Percentiles rank a stretch among this genome's conserved stretches.
These are phyloP conservation scores for Podila verticillata DNA, from an alignment of 192 early-diverging fungal species.

Conservation along the genomic window DNA sequence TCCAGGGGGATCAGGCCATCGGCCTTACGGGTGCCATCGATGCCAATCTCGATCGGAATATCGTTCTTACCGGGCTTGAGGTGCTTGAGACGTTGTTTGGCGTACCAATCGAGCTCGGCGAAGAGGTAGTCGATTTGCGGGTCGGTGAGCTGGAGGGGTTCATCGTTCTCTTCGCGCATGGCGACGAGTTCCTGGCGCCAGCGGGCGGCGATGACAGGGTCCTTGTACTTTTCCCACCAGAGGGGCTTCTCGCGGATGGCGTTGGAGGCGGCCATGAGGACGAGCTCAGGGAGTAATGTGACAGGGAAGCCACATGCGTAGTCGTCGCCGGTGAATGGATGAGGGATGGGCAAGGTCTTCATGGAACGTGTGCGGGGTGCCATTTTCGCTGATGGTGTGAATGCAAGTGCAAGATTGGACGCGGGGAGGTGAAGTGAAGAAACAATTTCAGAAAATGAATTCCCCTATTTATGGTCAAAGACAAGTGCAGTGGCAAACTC, in stretches of 20 bases:
- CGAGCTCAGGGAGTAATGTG: constrained; percentile 24
- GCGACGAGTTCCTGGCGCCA: constrained; percentile 14
- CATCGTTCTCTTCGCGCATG: background rate
- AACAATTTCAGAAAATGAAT: no score
- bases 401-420: background rate
- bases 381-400: background rate
- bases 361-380: background rate
- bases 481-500: no score
- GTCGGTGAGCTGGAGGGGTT: constrained; percentile 8
- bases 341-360: constrained; percentile 2
- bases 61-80: background rate
- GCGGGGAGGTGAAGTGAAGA: background rate
- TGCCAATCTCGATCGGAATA: constrained; percentile 12
- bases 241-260: constrained; percentile 50
- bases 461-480: no score
- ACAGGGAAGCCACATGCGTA: constrained; percentile 23
- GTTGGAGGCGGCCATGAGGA: constrained; percentile 20
- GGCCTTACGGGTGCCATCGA: constrained; percentile 30
- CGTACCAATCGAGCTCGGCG: constrained; percentile 38
- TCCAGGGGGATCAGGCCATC: constrained; percentile 28
- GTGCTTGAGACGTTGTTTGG: constrained; percentile 1
- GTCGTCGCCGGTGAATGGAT: constrained; percentile 27
- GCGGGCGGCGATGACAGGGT: constrained; percentile 19
- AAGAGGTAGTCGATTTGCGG: constrained; percentile 19
- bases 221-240: constrained; percentile 50